Conservation (phyloP, 352 stramenopile genomes). For the Phytophthora multivora region DNA sequence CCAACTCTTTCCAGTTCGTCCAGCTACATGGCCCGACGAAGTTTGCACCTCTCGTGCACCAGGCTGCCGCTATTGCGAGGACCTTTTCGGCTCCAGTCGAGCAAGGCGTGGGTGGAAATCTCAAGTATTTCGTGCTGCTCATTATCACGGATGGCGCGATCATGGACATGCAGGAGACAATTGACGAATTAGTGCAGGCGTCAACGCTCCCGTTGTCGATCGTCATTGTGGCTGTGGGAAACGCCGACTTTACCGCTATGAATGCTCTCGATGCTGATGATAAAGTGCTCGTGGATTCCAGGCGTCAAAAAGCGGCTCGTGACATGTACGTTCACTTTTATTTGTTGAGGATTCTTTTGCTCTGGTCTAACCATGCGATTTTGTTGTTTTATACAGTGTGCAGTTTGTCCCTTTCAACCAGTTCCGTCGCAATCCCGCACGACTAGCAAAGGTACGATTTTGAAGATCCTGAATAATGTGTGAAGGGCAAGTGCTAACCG, state of each 20-base stretch:
- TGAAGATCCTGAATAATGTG: neutral
- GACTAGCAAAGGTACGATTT: constrained; percentile 51
- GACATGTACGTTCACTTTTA: constrained; percentile 63
- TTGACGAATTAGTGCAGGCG: constrained; percentile 71
- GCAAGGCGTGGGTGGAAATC: constrained; percentile 31
- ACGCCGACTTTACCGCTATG: constrained; percentile 76
- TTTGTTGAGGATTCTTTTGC: neutral
- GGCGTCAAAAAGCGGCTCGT: constrained; percentile 41
- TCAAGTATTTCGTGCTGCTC: constrained; percentile 80
- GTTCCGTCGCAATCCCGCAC: constrained; percentile 60
- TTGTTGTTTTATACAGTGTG: constrained; percentile 46
- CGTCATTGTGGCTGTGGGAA: constrained; percentile 83
- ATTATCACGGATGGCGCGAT: constrained; percentile 79
- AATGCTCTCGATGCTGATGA: constrained; percentile 61
- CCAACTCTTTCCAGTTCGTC: constrained; percentile 68
- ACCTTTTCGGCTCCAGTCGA: constrained; percentile 45
- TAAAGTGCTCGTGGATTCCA: constrained; percentile 56
- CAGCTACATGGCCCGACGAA: constrained; percentile 76
- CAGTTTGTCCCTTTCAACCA: constrained; percentile 82
- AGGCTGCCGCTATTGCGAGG: constrained; percentile 65
- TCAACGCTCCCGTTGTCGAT: constrained; percentile 77
- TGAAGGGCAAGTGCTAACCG: neutral
- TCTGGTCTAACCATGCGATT: neutral
- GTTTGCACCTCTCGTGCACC: constrained; percentile 77
- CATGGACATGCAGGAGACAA: constrained; percentile 80